A percentile compares a stretch with the other conserved stretches of the same genome.
phyloP scores from a whole-genome alignment of 2,329 filamentous ascomycete species.

The Fusarium acutatum region DNA sequence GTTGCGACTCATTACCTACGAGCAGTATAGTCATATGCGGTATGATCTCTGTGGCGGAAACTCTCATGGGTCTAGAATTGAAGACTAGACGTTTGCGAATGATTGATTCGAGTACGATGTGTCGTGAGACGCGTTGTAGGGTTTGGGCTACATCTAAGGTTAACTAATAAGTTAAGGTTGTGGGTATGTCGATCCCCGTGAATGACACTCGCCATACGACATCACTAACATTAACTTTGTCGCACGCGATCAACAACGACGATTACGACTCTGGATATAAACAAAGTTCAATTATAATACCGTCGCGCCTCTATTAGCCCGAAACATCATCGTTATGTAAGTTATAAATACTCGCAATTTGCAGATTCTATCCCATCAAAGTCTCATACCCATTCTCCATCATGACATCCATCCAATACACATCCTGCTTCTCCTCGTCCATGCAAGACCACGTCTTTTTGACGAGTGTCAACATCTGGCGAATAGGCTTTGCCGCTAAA shows the following conservation, averaged over 20 bases:
- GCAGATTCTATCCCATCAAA: conserved; percentile 34
- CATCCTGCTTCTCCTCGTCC: conserved; percentile 48
- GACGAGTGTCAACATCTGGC: conserved; percentile 28
- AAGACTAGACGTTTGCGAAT: not conserved
- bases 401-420: conserved; percentile 57
- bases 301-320: not conserved
- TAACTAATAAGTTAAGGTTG: not conserved
- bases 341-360: not conserved
- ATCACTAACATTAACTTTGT: not conserved
- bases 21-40: not conserved
- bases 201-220: not conserved
- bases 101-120: not conserved
- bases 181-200: not conserved
- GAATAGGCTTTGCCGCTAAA: conserved; percentile 38
- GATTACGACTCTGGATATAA: not conserved
- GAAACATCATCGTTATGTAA: not conserved
- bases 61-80: not conserved
- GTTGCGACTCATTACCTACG: not conserved
- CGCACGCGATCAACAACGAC: not conserved
- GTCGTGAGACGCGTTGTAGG: not conserved
- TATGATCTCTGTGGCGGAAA: not conserved
- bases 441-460: conserved; percentile 35
- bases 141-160: not conserved
- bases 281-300: not conserved
- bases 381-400: conserved; percentile 43